Percentiles rank a stretch among this genome's conserved stretches.
These are phyloP conservation scores for Nematocida parisii DNA, from an alignment of 371 early-diverging fungal genomes.

Conservation along the genomic window DNA sequence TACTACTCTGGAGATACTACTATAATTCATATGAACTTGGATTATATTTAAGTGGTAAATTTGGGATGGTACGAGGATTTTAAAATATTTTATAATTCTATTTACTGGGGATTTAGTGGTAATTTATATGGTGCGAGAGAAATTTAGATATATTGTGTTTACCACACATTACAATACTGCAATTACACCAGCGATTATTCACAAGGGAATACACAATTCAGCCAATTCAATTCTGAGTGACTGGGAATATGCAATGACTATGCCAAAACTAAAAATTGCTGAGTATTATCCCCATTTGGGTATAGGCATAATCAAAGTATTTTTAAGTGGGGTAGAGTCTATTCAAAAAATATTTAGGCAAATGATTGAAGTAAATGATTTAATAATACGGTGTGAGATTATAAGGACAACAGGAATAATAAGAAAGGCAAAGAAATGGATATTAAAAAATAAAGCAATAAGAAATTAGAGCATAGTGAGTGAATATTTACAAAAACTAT, in stretches of 20 bases:
- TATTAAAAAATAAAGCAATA: background rate
- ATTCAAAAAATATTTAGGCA: conserved; percentile 14
- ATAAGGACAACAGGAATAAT: conserved; percentile 40
- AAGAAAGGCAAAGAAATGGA: conserved; percentile 37
- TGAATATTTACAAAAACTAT: background rate
- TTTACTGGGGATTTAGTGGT: background rate
- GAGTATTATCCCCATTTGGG: conserved; percentile 25
- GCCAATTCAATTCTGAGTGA: conserved; percentile 16
- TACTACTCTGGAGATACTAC: too few species aligned
- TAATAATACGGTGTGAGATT: background rate
- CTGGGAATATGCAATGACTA: conserved; percentile 32
- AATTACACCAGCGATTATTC: background rate
- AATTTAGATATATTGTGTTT: conserved; percentile 13
- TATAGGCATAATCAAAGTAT: conserved; percentile 23
- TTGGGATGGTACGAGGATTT: too few species aligned
- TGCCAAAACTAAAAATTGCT: conserved; percentile 36
- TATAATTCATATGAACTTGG: too few species aligned
- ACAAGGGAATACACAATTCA: background rate
- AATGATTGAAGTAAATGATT: background rate
- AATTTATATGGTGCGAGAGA: conserved; percentile 14
- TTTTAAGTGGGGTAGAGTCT: background rate
- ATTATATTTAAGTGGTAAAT: too few species aligned
- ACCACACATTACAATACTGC: background rate
- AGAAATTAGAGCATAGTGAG: background rate
- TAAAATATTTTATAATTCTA: background rate